Base-by-base conservation (phyloP, 495 filamentous ascomycete species). In the Trypethelium eluteriae region DNA sequence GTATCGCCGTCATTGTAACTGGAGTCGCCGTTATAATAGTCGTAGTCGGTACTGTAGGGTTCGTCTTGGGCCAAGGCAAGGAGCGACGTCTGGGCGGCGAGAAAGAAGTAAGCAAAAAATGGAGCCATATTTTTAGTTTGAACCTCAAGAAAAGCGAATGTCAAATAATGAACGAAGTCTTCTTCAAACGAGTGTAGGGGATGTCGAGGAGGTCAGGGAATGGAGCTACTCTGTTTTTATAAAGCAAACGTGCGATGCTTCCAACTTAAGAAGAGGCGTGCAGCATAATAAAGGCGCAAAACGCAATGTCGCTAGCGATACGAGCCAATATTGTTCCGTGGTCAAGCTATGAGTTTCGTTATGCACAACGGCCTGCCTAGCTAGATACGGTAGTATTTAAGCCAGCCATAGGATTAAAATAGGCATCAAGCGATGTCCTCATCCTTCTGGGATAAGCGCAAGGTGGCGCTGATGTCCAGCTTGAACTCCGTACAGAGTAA, bases 141-240 rank as follows among this genome's bases (percentile, higher is more conserved):
- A 25, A 53, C 49, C 18, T 14, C 5, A 14, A n/a, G 18, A 18
- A 53, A 53, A 9, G 49, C 18, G 49, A 16, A 53, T 53, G n/a
- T 53, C 18, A 25, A 53, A n/a, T 14, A 25, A 53, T 14, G 11
- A 53, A 53, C 5, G 49, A 5, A 5, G n/a, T 11, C 18, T 11
- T 53, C 49, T 53, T 53, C 9, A 59, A 59, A 59, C 53, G 53
- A 59, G 14, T 36, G 53, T 59, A 9, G 49, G 49, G 0, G 18
- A n/a, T 25, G 1, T 7, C 41, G 41, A 7, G 41, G 14, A 44
- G 41, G 7, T 44, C 14, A 7, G 41, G 25, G 25, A 25, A 25
- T 25, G 25, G 25, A 25, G 25, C 25, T 25, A 25, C 25, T 25
- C 25, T 25, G 25, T 25, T 25, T 25, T 25, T 25, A 25, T 25